Conservation (phyloP, 176 grass and related monocot species). For the Ensete ventricosum region DNA sequence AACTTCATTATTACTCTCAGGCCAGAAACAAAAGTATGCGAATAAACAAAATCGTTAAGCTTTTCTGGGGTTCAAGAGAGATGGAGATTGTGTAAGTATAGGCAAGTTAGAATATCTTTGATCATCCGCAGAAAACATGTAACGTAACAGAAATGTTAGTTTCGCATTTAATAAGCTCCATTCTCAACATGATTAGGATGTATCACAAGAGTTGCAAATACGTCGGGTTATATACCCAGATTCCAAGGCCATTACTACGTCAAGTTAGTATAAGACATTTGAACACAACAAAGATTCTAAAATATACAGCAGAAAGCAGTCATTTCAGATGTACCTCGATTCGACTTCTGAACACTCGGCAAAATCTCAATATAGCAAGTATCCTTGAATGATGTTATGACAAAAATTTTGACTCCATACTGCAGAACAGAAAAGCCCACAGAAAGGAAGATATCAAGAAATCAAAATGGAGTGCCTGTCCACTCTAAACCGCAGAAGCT, state of each 20-base stretch:
- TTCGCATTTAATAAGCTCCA: no score
- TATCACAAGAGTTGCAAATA: no score
- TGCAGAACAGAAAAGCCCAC: slow-evolving; percentile 21
- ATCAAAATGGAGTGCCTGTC: slow-evolving; percentile 3
- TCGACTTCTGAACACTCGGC: slow-evolving; percentile 49
- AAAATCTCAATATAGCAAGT: slow-evolving; percentile 68
- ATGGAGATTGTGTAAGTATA: neutral
- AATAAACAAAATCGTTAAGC: neutral
- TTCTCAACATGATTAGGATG: no score
- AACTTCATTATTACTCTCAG: neutral
- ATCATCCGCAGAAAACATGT: neutral
- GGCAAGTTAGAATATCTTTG: neutral
- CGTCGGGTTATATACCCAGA: no score
- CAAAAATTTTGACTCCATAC: slow-evolving; percentile 70
- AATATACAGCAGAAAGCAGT: neutral
- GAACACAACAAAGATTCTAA: no score
- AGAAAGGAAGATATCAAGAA: slow-evolving; percentile 8
- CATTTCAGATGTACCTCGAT: slow-evolving; percentile 34
- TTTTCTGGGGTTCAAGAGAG: neutral
- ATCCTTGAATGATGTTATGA: slow-evolving; percentile 70
- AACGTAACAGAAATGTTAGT: neutral
- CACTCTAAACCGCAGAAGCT: neutral
- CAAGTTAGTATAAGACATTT: no score
- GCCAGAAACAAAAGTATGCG: neutral
- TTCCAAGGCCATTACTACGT: no score